These are phyloP conservation scores for Mentha longifolia DNA, from an alignment of 257 asterid species.

Conservation along the genomic window DNA sequence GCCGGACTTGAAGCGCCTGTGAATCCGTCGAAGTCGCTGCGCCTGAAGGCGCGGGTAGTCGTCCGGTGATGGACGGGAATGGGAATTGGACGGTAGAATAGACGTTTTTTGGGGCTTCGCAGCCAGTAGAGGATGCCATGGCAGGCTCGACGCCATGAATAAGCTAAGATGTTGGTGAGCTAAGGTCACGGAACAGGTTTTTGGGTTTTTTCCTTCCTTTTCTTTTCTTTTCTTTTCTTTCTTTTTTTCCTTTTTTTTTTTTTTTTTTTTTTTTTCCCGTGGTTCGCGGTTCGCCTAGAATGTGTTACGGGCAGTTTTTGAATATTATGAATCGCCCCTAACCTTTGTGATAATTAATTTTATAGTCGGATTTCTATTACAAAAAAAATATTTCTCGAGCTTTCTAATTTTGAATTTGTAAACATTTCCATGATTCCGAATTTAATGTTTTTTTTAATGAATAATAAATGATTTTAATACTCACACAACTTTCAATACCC, in stretches of 20 bases:
- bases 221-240: too few species aligned
- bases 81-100: constrained; percentile 19
- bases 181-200: neutral
- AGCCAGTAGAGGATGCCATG: constrained; percentile 66
- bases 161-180: constrained; percentile 29
- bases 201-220: neutral
- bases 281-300: constrained; percentile 34
- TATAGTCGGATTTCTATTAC: neutral
- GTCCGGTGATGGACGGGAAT: constrained; percentile 40
- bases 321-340: constrained; percentile 31
- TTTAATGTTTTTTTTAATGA: too few species aligned
- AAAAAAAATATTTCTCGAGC: too few species aligned
- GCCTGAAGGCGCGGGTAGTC: constrained; percentile 66
- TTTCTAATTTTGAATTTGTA: too few species aligned
- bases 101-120: constrained; percentile 31
- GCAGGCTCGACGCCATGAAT: constrained; percentile 70
- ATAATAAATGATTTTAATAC: too few species aligned
- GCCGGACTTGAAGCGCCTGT: constrained; percentile 69
- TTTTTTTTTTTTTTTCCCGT: constrained; percentile 32
- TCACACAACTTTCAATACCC: too few species aligned
- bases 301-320: constrained; percentile 1
- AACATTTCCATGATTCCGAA: too few species aligned
- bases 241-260: too few species aligned
- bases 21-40: constrained; percentile 87
- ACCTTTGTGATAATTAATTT: neutral